These are phyloP conservation scores for Hebeloma cylindrosporum DNA, from an alignment of 768 basidiomycete species.

Conservation along the genomic window DNA sequence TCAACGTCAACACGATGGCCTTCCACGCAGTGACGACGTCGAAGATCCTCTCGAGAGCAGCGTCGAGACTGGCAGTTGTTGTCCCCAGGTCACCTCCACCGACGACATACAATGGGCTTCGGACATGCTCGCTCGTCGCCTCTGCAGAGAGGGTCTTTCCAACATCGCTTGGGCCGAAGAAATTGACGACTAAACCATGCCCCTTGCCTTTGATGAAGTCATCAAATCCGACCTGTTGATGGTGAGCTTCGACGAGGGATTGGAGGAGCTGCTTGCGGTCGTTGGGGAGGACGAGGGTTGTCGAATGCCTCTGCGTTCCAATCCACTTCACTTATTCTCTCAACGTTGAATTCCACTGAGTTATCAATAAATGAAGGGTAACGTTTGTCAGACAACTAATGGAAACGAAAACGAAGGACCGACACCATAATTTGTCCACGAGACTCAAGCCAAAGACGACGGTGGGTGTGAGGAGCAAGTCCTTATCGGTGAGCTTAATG, in stretches of 20 bases:
- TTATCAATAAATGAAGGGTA: neutral
- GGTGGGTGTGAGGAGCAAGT: slow-evolving; percentile 51
- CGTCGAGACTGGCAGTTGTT: slow-evolving; percentile 39
- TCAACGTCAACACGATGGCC: slow-evolving; percentile 50
- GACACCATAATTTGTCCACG: no score
- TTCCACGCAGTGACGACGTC: slow-evolving; percentile 55
- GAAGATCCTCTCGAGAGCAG: slow-evolving; percentile 41
- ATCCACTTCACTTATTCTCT: slow-evolving; percentile 46
- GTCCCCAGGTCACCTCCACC: slow-evolving; percentile 55
- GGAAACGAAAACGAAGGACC: no score
- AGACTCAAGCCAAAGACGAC: slow-evolving; percentile 62
- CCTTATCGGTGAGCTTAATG: slow-evolving; percentile 48
- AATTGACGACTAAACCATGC: slow-evolving; percentile 52
- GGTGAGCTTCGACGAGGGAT: slow-evolving; percentile 54
- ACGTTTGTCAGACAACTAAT: neutral
- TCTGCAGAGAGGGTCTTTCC: slow-evolving; percentile 51
- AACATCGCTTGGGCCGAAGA: slow-evolving; percentile 56
- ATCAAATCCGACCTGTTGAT: slow-evolving; percentile 47
- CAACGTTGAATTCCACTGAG: slow-evolving; percentile 58
- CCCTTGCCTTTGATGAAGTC: slow-evolving; percentile 65
- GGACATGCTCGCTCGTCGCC: slow-evolving; percentile 52
- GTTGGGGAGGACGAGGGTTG: slow-evolving; percentile 50
- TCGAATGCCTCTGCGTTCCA: slow-evolving; percentile 59
- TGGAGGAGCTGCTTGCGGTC: slow-evolving; percentile 50
- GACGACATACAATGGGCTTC: slow-evolving; percentile 48